These are phyloP conservation scores for Cyathus striatus DNA, from an alignment of 768 basidiomycete genomes.

Conservation along the genomic window DNA sequence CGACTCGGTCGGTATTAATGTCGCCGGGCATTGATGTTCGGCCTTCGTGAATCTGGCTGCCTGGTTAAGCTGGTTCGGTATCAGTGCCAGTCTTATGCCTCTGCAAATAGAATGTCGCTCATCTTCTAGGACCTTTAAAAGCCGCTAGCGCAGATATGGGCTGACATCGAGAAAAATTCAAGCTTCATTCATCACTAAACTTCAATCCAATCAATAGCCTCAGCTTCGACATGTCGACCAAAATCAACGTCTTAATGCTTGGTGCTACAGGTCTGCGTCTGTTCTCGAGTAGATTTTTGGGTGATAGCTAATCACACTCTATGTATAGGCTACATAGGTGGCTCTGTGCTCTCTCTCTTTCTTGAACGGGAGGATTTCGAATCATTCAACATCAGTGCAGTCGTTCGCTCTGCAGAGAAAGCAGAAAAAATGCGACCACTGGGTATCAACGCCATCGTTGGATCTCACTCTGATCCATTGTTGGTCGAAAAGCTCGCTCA, in stretches of 20 bases:
- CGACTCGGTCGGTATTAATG: too few relatives aligned
- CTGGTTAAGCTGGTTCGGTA: too few relatives aligned
- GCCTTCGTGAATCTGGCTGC: too few relatives aligned
- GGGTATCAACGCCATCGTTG: conserved; percentile 33
- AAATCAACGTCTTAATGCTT: conserved; percentile 31
- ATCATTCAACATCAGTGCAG: conserved; percentile 33
- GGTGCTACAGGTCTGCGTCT: conserved; percentile 33
- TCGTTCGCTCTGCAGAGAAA: conserved; percentile 42
- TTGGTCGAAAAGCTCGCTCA: conserved; percentile 37
- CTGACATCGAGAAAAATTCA: too few relatives aligned
- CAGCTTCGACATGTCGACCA: conserved; percentile 14
- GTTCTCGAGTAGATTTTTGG: neutral
- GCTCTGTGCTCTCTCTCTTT: conserved; percentile 36
- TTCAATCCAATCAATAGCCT: too few relatives aligned
- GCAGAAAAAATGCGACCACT: conserved; percentile 32
- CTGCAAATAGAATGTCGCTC: too few relatives aligned
- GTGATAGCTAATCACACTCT: neutral
- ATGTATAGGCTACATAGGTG: conserved; percentile 43
- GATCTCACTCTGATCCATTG: conserved; percentile 37
- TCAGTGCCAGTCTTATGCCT: too few relatives aligned
- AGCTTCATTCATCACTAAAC: too few relatives aligned
- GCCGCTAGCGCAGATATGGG: too few relatives aligned
- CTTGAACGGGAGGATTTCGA: conserved; percentile 32
- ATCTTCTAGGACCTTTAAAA: too few relatives aligned
- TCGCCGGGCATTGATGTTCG: too few relatives aligned